Conservation (phyloP, 305 asterid genomes). For the Rubia balearica region DNA sequence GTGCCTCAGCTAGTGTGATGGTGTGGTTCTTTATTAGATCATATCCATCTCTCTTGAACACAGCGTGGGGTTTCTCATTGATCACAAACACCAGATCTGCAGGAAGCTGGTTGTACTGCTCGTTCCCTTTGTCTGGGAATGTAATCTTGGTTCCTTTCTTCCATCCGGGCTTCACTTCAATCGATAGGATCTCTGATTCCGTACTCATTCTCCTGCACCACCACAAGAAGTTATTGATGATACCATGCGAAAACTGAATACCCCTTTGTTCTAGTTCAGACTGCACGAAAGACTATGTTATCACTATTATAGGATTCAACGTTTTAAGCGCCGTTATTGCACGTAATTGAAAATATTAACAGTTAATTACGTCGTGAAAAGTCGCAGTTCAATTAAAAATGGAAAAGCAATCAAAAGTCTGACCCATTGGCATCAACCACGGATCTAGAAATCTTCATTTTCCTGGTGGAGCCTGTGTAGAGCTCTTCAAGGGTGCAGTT, state of each 20-base stretch:
- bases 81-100: constrained; percentile 83
- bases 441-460: constrained; percentile 87
- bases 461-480: constrained; percentile 72
- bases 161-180: constrained; percentile 92
- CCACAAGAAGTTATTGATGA: too few relatives aligned
- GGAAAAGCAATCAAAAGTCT: neutral
- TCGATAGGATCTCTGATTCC: constrained; percentile 58
- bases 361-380: too few relatives aligned
- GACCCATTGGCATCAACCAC: constrained; percentile 61
- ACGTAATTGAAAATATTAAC: too few relatives aligned
- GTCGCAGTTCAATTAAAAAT: too few relatives aligned
- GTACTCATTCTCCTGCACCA: constrained; percentile 37
- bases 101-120: constrained; percentile 69
- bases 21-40: constrained; percentile 42
- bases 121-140: constrained; percentile 86
- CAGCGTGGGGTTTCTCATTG: constrained; percentile 72
- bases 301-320: too few relatives aligned
- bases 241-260: too few relatives aligned
- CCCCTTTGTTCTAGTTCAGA: too few relatives aligned
- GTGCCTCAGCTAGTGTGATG: constrained; percentile 62
- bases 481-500: constrained; percentile 81
- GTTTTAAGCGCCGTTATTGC: too few relatives aligned
- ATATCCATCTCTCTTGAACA: constrained; percentile 61
- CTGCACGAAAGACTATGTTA: too few relatives aligned
- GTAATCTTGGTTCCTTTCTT: constrained; percentile 86